Evolutionary conservation across 148 eudicot species (phyloP), one percentile per base, ranked within the genome.

Genomic region (Selenicereus undatus): DNA sequence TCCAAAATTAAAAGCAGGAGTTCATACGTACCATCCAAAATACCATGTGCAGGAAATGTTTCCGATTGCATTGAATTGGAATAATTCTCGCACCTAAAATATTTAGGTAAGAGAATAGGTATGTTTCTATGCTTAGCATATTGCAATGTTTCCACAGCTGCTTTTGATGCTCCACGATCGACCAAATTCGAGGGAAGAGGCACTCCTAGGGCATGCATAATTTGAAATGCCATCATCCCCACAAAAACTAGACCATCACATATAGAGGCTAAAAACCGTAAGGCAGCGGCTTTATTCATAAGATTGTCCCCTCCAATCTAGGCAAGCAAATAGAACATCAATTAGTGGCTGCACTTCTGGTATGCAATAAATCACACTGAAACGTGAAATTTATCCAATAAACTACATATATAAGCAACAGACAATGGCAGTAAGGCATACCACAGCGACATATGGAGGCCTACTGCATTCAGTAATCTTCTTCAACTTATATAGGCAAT

Each of bases 281-380:
- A 82, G 26, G 97, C 97, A 42, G 81, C 82, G 76, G 89, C 90
- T 87, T 94, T 94, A 70, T 91, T 88, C 35, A 83, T 71, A 72
- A 94, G 84, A 77, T 91, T 89, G 64, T 88, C 88, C 58, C 98
- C 98, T 76, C 98, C 97, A 83, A 94, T 87, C 98, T 94, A 87
- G 75, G 88, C 58, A 79, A 43, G 64, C 79, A 64, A 65, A 60
- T n/a, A 32, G 71, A 74, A 39, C 22, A 81, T 78, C 71, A 81
- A 73, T 39, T 43, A 80, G 8, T 9, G 32, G 65, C 21, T 64
- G 50, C 51, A 65, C 32, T 20, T 13, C 48, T 50, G 72, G 42
- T 22, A 54, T 32, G 36, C 5, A 30, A 76, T 75, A 75, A n/a
- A 18, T 13, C 54, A n/a, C 51, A 35, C 22, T 54, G 17, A 76